phyloP scores from a whole-genome alignment of 345 rosid species.

The Barbarea vulgaris region DNA sequence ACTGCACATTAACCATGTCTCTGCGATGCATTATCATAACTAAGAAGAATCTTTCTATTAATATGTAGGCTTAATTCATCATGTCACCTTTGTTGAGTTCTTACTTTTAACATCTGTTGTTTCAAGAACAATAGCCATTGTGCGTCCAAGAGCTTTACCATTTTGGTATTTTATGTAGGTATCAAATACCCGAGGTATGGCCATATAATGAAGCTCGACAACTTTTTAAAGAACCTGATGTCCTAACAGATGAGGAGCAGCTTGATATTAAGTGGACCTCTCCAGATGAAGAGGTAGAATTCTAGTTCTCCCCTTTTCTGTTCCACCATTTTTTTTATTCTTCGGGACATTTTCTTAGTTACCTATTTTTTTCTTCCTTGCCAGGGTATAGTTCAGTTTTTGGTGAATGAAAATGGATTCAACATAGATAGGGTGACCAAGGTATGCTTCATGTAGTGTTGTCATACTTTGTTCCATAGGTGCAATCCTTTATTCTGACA shows the following conservation, averaged over 20 bases:
- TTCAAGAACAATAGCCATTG: neutral
- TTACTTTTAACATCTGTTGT: neutral
- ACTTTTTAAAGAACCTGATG: slow-evolving; percentile 84
- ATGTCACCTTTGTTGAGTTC: slow-evolving; percentile 5
- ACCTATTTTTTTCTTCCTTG: neutral
- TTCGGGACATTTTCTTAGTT: neutral
- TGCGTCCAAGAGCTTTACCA: neutral
- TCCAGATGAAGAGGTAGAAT: slow-evolving; percentile 87
- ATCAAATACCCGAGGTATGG: slow-evolving; percentile 85
- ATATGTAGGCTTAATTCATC: neutral
- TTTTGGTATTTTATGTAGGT: slow-evolving; percentile 46
- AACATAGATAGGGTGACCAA: slow-evolving; percentile 79
- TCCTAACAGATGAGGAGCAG: slow-evolving; percentile 60
- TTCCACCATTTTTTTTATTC: neutral
- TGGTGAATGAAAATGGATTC: slow-evolving; percentile 95
- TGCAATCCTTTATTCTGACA: neutral
- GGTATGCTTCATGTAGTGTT: slow-evolving; percentile 46
- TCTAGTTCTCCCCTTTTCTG: slow-evolving; percentile 16
- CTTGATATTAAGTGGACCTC: slow-evolving; percentile 79
- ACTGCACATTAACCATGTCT: neutral
- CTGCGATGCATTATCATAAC: neutral
- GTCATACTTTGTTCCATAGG: slow-evolving; percentile 8
- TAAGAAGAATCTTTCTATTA: neutral
- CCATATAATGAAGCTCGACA: slow-evolving; percentile 80
- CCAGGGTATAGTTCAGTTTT: slow-evolving; percentile 66